Base-by-base conservation (phyloP, 1,284 basidiomycete species). In the Ustilago xerochloae region DNA sequence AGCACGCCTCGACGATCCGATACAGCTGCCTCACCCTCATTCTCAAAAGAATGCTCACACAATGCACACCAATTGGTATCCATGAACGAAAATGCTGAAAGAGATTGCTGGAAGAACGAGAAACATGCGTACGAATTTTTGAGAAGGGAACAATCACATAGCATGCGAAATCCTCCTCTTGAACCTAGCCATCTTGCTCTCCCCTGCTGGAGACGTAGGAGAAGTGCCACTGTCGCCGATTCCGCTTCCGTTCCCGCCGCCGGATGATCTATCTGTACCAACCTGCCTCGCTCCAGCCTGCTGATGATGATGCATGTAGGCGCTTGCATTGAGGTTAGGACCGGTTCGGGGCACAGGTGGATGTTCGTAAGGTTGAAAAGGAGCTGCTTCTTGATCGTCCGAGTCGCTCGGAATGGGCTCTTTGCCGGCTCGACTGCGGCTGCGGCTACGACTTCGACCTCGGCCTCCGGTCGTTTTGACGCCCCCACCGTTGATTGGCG, bases 301-400 rank as follows among this genome's bases (percentile, higher is more conserved):
- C n/a, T 47, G 58, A 39, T 64, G 67, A 35, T 70, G 54, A 5
- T 52, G 49, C 64, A 73, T 53, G 48, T 73, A 74, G 2, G 71
- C 71, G 32, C 65, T 68, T 2, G 71, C 62, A 33, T 64, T 74
- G 30, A 74, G 61, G 18, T 74, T 73, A 18, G 70, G 61, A 10
- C 70, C 70, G 4, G 70, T 73, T 7, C 70, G 58, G 2, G 61
- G 64, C 16, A 54, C 39, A 3, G 60, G 52, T 18, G 63, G 64
- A 33, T 48, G 61, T 22, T 64, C 61, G 48, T 60, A 56, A 12
- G 58, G 22, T 36, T 66, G 57, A 36, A 57, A 65, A 6, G 63
- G 68, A 18, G 63, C 46, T 46, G 62, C 58, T 53, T 62, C 68
- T 28, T 57, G 56, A 9, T 62, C 62, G 13, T 72, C 63, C 18